phyloP scores from a whole-genome alignment of 2,329 filamentous ascomycete genomes.

The Xylariaceae sp. region DNA sequence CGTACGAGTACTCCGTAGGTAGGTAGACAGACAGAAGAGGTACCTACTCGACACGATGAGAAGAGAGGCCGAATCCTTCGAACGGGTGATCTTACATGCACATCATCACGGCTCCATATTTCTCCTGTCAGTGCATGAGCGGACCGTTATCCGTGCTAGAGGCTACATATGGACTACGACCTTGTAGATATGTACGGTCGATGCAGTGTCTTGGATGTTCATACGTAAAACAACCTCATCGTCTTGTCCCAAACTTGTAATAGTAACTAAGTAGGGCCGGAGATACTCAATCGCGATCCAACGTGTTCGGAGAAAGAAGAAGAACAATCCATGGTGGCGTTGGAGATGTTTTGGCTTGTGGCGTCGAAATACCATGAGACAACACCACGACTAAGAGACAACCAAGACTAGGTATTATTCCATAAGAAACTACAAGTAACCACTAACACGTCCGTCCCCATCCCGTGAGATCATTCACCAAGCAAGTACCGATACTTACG shows the following conservation, averaged over 20 bases:
- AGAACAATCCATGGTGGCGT: slow-evolving; percentile 16
- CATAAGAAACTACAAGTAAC: not conserved
- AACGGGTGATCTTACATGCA: slow-evolving; percentile 15
- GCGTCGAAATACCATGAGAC: slow-evolving; percentile 17
- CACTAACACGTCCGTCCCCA: not conserved
- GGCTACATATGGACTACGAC: not conserved
- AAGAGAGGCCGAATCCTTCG: slow-evolving; percentile 12
- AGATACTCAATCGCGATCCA: slow-evolving; percentile 3
- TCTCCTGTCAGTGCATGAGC: slow-evolving; percentile 21
- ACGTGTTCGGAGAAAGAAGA: slow-evolving; percentile 19
- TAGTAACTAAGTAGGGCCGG: no score
- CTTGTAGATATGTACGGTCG: not conserved
- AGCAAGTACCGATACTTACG: no score
- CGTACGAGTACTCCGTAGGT: not conserved
- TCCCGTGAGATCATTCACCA: no score
- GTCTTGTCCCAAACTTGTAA: not conserved
- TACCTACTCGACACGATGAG: not conserved
- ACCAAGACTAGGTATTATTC: no score
- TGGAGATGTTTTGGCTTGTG: slow-evolving; percentile 16
- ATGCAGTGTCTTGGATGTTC: not conserved
- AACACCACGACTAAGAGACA: not conserved
- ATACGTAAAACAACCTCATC: not conserved
- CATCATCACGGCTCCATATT: slow-evolving; percentile 19
- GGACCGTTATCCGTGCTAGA: slow-evolving; percentile 24
- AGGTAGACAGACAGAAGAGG: not conserved